phyloP scores from a whole-genome alignment of 139 green algal species.

The Volvox reticuliferus region DNA sequence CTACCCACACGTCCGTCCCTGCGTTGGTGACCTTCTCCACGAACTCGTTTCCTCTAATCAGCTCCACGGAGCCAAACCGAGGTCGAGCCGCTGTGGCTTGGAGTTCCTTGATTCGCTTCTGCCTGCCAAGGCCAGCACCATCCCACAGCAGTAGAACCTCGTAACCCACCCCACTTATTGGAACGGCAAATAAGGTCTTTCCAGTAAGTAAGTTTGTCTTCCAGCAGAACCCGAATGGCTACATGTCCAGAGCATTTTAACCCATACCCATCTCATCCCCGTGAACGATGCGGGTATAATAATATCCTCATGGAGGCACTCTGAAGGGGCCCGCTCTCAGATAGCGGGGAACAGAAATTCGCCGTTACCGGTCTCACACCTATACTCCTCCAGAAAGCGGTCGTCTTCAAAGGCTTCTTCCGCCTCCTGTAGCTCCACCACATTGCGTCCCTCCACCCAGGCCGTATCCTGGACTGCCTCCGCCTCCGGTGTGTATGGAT shows the following conservation, averaged over 20 bases:
- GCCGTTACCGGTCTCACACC: slow-evolving; percentile 52
- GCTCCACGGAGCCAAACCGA: slow-evolving; percentile 76
- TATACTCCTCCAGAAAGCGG: slow-evolving; percentile 80
- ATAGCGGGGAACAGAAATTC: not conserved
- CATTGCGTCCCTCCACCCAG: slow-evolving; percentile 68
- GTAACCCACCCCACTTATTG: no score
- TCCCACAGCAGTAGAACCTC: not conserved
- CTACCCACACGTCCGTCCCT: slow-evolving; percentile 78
- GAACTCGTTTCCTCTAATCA: slow-evolving; percentile 83
- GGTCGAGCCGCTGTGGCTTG: slow-evolving; percentile 52
- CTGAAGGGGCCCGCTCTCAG: no score
- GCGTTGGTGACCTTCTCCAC: slow-evolving; percentile 88
- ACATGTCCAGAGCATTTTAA: no score
- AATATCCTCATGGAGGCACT: no score
- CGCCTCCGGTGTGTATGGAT: slow-evolving; percentile 67
- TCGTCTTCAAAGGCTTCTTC: slow-evolving; percentile 90
- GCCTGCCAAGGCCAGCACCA: slow-evolving; percentile 60
- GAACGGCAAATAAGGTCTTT: no score
- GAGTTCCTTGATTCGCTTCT: slow-evolving; percentile 81
- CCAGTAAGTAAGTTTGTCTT: no score
- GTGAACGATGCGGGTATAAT: no score
- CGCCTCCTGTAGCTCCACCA: slow-evolving; percentile 70
- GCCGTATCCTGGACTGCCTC: slow-evolving; percentile 58
- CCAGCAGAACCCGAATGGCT: no score
- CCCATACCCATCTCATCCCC: no score